A percentile compares a stretch with the other conserved stretches of the same genome.
Conservation (phyloP, 2,329 filamentous ascomycete species). For the Beauveria caledonica region DNA sequence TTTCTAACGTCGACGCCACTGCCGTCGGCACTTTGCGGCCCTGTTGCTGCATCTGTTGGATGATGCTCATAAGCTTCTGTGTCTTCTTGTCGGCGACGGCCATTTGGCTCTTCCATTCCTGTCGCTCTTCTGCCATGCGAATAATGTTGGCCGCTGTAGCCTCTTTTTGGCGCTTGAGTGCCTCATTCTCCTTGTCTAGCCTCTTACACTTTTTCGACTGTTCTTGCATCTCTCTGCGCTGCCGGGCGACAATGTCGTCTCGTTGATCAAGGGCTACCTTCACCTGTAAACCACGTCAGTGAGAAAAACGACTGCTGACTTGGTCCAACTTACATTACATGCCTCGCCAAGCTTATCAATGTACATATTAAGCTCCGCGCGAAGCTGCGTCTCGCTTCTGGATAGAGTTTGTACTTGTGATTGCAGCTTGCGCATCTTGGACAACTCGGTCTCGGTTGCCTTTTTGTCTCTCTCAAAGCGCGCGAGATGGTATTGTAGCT, state of each 20-base stretch:
- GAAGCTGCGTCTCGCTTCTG: slow-evolving; percentile 87
- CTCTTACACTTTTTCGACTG: slow-evolving; percentile 99
- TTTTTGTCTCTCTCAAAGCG: slow-evolving; percentile 87
- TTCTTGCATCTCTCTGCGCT: slow-evolving; percentile 93
- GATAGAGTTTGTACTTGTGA: slow-evolving; percentile 90
- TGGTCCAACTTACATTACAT: slow-evolving; percentile 20
- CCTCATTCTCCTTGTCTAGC: slow-evolving; percentile 91
- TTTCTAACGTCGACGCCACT: slow-evolving; percentile 52
- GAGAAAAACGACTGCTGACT: no score
- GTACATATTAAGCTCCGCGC: slow-evolving; percentile 95
- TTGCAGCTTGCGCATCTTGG: slow-evolving; percentile 76
- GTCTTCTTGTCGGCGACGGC: slow-evolving; percentile 58
- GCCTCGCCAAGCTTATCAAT: slow-evolving; percentile 99
- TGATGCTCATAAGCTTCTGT: slow-evolving; percentile 86
- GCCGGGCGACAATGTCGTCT: slow-evolving; percentile 1
- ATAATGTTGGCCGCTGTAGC: slow-evolving; percentile 90
- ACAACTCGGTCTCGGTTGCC: slow-evolving; percentile 71
- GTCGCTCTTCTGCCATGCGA: slow-evolving; percentile 92
- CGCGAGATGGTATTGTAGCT: slow-evolving; percentile 85
- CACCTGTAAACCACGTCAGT: slow-evolving; percentile 17
- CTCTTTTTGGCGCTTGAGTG: slow-evolving; percentile 85
- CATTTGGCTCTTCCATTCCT: slow-evolving; percentile 66
- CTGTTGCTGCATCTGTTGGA: slow-evolving; percentile 93
- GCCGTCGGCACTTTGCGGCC: slow-evolving; percentile 68
- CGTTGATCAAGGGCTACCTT: slow-evolving; percentile 8